phyloP scores from a whole-genome alignment of 192 early-diverging fungal genomes.

The Chytriomyces sp. region DNA sequence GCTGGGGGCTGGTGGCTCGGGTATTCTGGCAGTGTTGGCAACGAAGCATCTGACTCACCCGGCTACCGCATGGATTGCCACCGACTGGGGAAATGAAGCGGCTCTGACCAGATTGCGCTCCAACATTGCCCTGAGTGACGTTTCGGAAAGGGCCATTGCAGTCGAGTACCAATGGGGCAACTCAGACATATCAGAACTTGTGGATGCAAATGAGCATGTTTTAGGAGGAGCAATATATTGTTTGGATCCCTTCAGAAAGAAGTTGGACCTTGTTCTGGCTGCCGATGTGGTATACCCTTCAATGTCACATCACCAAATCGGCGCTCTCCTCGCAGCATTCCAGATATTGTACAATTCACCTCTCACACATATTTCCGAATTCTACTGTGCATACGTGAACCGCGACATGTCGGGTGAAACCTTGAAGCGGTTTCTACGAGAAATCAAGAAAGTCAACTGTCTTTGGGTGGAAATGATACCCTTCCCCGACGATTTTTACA shows the following conservation, averaged over 20 bases:
- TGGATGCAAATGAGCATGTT: background rate
- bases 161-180: background rate
- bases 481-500: background rate
- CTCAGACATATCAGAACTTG: background rate
- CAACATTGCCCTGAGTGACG: background rate
- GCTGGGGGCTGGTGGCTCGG: background rate
- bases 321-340: background rate
- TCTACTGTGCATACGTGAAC: background rate
- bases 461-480: background rate
- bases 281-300: slow-evolving; percentile 3
- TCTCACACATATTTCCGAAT: background rate
- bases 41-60: background rate
- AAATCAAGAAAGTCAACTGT: background rate
- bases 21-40: background rate
- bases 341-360: background rate
- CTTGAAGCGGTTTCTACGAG: background rate
- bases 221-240: background rate
- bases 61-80: background rate
- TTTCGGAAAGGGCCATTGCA: background rate
- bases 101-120: background rate
- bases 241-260: too few relatives aligned
- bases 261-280: background rate
- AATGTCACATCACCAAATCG: background rate
- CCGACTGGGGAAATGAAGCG: background rate
- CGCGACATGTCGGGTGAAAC: background rate